Conservation (phyloP, 495 filamentous ascomycete species). For the Aspergillus carlsbadensis region DNA sequence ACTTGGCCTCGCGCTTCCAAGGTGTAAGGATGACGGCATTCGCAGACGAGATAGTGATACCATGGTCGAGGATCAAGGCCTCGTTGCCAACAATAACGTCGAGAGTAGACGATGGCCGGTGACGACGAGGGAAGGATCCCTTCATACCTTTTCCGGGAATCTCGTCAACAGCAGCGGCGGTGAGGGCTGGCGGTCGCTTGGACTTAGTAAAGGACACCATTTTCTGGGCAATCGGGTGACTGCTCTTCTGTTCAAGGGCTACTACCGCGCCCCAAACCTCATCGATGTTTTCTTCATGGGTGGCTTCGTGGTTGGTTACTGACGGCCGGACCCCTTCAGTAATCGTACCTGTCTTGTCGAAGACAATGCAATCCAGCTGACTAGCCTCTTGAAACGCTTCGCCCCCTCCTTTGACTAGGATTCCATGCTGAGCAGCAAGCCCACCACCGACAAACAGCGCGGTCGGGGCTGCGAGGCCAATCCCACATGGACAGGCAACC, state of each 20-base stretch:
- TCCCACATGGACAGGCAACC: slow-evolving; percentile 88
- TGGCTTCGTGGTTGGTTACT: slow-evolving; percentile 68
- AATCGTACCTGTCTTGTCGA: slow-evolving; percentile 94
- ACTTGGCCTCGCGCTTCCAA: no score
- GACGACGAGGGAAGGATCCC: slow-evolving; percentile 51
- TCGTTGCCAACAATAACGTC: slow-evolving; percentile 63
- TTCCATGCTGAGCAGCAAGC: slow-evolving; percentile 83
- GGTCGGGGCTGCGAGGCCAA: slow-evolving; percentile 90
- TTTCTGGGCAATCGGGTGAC: slow-evolving; percentile 85
- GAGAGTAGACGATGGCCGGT: no score
- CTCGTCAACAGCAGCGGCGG: slow-evolving; percentile 60
- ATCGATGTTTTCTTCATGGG: slow-evolving; percentile 29
- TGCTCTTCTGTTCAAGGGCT: slow-evolving; percentile 75
- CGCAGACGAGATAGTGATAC: no score
- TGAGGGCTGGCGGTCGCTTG: slow-evolving; percentile 27
- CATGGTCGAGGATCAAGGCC: no score
- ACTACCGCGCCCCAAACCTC: slow-evolving; percentile 55
- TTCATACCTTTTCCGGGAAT: slow-evolving; percentile 78
- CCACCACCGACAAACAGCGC: slow-evolving; percentile 89
- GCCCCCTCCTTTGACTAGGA: slow-evolving; percentile 88
- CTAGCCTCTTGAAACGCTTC: slow-evolving; percentile 95
- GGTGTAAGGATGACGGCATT: no score
- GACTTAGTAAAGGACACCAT: slow-evolving; percentile 60
- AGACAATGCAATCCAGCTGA: slow-evolving; percentile 78
- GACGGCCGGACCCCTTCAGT: slow-evolving; percentile 78